Conservation (phyloP, 441 rosid genomes). For the Corymbia citriodora region DNA sequence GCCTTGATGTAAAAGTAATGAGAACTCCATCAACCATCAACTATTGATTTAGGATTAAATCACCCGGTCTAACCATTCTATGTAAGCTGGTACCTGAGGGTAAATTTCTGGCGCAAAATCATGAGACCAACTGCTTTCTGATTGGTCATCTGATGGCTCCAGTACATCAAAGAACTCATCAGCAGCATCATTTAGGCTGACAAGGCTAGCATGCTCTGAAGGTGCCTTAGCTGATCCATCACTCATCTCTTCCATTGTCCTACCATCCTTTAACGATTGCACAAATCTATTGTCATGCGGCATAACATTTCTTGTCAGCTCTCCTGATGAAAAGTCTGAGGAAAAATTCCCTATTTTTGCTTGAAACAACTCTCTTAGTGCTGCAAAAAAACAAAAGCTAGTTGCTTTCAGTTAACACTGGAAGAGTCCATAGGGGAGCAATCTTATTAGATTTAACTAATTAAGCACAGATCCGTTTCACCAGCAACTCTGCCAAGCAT, state of each 20-base stretch:
- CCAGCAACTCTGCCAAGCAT: conserved; percentile 97
- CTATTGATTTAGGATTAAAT: background rate
- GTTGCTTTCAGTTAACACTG: background rate
- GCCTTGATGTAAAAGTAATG: background rate
- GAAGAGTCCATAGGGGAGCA: background rate
- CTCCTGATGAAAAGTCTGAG: conserved; percentile 66
- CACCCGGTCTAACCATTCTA: background rate
- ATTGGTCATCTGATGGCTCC: conserved; percentile 68
- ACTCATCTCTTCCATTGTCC: conserved; percentile 27
- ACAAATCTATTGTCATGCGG: conserved; percentile 33
- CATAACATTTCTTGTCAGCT: conserved; percentile 40
- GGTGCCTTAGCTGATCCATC: conserved; percentile 61
- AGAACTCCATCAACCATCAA: background rate
- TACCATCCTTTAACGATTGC: conserved; percentile 29
- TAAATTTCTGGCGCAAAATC: conserved; percentile 56
- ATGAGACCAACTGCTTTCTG: conserved; percentile 64
- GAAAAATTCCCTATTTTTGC: conserved; percentile 59
- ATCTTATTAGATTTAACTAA: background rate
- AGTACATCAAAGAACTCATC: conserved; percentile 96
- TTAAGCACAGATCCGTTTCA: conserved; percentile 18
- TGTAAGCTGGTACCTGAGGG: conserved; percentile 49
- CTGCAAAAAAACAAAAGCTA: conserved; percentile 34
- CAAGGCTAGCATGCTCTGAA: conserved; percentile 82
- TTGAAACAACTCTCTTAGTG: conserved; percentile 74
- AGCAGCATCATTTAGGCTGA: conserved; percentile 67